These are phyloP conservation scores for Abortiporus biennis DNA, from an alignment of 1,284 basidiomycete genomes.

Conservation along the genomic window DNA sequence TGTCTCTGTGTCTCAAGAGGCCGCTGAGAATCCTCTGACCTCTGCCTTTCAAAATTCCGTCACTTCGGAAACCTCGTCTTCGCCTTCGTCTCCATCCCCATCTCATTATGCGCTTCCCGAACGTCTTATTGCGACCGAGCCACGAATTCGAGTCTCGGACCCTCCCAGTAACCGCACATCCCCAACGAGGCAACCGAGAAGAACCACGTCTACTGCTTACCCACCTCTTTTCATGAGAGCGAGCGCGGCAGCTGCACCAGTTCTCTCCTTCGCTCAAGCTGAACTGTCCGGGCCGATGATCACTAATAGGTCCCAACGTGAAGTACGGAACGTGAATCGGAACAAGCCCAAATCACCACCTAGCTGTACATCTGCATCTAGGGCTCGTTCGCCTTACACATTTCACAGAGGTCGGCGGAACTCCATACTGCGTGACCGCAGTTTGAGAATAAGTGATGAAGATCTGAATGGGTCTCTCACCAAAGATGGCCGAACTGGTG, in stretches of 20 bases:
- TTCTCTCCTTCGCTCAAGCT: constrained; percentile 16
- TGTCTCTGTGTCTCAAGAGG: not conserved
- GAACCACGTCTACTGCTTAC: not conserved
- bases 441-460: constrained; percentile 12
- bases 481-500: constrained; percentile 4
- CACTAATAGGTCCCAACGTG: constrained; percentile 6
- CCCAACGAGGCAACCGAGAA: constrained; percentile 4
- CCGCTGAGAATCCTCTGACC: constrained; percentile 8
- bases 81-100: constrained; percentile 4
- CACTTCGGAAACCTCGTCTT: constrained; percentile 7
- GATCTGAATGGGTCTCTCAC: constrained; percentile 12
- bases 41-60: constrained; percentile 15
- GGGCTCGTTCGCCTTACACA: constrained; percentile 14
- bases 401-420: constrained; percentile 11
- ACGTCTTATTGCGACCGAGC: not conserved
- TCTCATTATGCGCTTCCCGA: not conserved
- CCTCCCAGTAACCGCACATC: not conserved
- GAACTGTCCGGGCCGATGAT: constrained; percentile 10
- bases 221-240: constrained; percentile 7
- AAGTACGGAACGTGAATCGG: constrained; percentile 2
- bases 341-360: constrained; percentile 7
- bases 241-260: constrained; percentile 14
- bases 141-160: not conserved
- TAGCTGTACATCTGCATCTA: not conserved
- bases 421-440: constrained; percentile 7